Evolutionary conservation across 768 basidiomycete species (phyloP).

Genomic region (Termitomyces sp.): DNA sequence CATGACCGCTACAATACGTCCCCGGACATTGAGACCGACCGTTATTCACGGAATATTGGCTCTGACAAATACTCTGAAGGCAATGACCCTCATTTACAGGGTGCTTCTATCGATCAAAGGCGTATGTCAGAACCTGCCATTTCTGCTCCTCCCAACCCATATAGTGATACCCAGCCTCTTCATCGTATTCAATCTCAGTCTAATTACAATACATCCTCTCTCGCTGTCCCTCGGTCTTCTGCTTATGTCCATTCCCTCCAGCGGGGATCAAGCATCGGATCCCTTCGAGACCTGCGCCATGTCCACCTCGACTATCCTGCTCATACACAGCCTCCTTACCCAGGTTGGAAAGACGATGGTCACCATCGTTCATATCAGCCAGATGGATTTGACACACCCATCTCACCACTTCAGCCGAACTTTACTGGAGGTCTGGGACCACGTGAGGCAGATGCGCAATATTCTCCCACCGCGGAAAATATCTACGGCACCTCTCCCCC

Average conservation of each 20-base stretch:
- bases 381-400: slow-evolving; percentile 43
- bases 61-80: slow-evolving; percentile 34
- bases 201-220: slow-evolving; percentile 32
- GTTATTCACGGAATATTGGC: slow-evolving; percentile 35
- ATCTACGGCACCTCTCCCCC: slow-evolving; percentile 63
- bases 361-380: slow-evolving; percentile 28
- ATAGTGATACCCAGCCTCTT: slow-evolving; percentile 30
- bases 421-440: slow-evolving; percentile 44
- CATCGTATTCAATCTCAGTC: slow-evolving; percentile 44
- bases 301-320: slow-evolving; percentile 36
- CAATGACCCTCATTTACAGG: slow-evolving; percentile 34
- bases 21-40: slow-evolving; percentile 35
- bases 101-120: slow-evolving; percentile 51
- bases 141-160: slow-evolving; percentile 38
- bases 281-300: slow-evolving; percentile 42
- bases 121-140: slow-evolving; percentile 70
- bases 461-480: slow-evolving; percentile 46
- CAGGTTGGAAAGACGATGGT: slow-evolving; percentile 36
- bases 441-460: slow-evolving; percentile 31
- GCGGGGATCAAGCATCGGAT: slow-evolving; percentile 44
- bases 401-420: slow-evolving; percentile 55
- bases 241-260: slow-evolving; percentile 44
- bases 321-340: slow-evolving; percentile 26
- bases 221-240: slow-evolving; percentile 31
- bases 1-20: slow-evolving; percentile 36